Evolutionary conservation across 306 rosid genomes (phyloP).

Genomic region (Cucumis hystrix): DNA sequence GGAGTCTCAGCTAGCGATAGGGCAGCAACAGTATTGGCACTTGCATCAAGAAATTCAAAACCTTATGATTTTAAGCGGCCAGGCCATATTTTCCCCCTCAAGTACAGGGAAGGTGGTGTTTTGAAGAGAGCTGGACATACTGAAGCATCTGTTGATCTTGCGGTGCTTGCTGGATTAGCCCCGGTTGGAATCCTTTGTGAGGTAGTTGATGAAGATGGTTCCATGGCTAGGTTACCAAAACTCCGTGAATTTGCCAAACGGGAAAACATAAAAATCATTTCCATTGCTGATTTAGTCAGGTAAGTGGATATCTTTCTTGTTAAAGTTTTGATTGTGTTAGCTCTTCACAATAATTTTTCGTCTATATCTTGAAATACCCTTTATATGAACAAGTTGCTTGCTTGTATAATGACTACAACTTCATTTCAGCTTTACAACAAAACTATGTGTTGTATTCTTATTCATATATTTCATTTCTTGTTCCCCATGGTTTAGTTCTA

Average conservation of each 20-base stretch:
- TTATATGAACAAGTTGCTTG: background rate
- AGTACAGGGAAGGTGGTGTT: slow-evolving; percentile 87
- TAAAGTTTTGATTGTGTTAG: background rate
- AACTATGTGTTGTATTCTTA: background rate
- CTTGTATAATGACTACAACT: background rate
- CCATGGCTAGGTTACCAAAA: slow-evolving; percentile 90
- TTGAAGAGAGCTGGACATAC: slow-evolving; percentile 90
- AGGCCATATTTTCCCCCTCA: slow-evolving; percentile 86
- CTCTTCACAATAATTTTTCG: background rate
- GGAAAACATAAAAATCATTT: slow-evolving; percentile 71
- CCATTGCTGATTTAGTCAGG: slow-evolving; percentile 94
- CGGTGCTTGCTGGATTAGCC: slow-evolving; percentile 66
- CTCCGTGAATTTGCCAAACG: slow-evolving; percentile 61
- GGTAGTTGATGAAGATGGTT: slow-evolving; percentile 84
- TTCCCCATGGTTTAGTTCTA: background rate
- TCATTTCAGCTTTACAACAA: background rate
- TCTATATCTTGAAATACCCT: background rate
- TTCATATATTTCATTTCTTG: background rate
- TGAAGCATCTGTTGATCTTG: slow-evolving; percentile 93
- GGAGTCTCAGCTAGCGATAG: slow-evolving; percentile 89
- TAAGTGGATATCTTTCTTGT: slow-evolving; percentile 5
- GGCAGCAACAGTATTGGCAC: slow-evolving; percentile 69
- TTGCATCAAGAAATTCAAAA: slow-evolving; percentile 75
- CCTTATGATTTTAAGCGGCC: slow-evolving; percentile 87
- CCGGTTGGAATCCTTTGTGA: slow-evolving; percentile 74